phyloP scores from a whole-genome alignment of 2,329 filamentous ascomycete genomes.

The Colletotrichum siamense region DNA sequence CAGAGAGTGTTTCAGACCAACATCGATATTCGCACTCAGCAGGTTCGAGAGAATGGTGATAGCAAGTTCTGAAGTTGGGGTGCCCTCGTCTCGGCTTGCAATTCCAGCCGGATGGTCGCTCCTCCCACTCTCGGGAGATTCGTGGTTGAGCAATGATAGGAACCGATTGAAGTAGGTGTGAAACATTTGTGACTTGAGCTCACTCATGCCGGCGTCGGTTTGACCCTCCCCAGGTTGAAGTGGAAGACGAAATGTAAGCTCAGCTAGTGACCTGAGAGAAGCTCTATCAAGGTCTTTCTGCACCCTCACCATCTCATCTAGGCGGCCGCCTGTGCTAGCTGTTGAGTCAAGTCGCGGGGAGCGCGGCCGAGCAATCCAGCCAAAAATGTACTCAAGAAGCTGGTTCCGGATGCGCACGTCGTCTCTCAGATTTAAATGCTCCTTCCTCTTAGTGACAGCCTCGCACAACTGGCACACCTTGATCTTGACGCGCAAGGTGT shows the following conservation, averaged over 20 bases:
- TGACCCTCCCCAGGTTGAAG: conserved; percentile 70
- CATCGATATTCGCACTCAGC: conserved; percentile 73
- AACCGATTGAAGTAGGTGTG: conserved; percentile 75
- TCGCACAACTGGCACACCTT: conserved; percentile 73
- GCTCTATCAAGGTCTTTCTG: conserved; percentile 72
- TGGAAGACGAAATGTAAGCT: conserved; percentile 70
- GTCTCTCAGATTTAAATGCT: conserved; percentile 71
- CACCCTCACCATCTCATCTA: conserved; percentile 62
- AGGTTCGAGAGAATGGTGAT: conserved; percentile 74
- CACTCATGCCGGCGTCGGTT: conserved; percentile 69
- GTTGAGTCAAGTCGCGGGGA: conserved; percentile 51
- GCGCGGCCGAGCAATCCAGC: conserved; percentile 69
- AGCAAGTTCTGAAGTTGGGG: conserved; percentile 65
- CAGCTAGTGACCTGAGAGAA: conserved; percentile 68
- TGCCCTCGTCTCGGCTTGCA: conserved; percentile 54
- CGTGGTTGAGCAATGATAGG: conserved; percentile 67
- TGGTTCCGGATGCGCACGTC: conserved; percentile 74
- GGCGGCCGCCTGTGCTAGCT: conserved; percentile 42
- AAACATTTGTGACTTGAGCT: conserved; percentile 75
- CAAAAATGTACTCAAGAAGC: conserved; percentile 70
- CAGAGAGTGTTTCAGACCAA: conserved; percentile 72
- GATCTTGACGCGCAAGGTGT: conserved; percentile 68
- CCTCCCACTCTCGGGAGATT: conserved; percentile 50
- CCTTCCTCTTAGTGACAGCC: conserved; percentile 68
- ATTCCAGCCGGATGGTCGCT: conserved; percentile 39